phyloP scores from a whole-genome alignment of 345 rosid genomes.

The Citropsis articulata region DNA sequence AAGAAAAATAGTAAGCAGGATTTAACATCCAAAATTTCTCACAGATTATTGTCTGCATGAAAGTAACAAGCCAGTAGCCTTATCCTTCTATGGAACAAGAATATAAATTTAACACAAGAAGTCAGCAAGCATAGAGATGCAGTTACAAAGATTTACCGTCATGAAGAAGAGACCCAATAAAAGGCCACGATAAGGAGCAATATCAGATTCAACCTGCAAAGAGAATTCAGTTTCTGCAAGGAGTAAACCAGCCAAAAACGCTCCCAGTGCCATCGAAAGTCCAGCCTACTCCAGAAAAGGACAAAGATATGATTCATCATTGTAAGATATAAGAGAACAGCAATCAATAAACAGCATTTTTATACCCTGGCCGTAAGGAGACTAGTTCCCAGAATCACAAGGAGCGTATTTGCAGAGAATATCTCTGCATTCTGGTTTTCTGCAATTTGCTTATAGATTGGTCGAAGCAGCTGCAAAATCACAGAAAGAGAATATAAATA shows the following conservation, averaged over 20 bases:
- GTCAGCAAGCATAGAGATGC: slow-evolving; percentile 2
- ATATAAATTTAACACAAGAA: not conserved
- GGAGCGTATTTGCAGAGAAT: slow-evolving; percentile 96
- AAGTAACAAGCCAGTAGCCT: not conserved
- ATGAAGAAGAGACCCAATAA: slow-evolving; percentile 97
- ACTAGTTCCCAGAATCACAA: slow-evolving; percentile 95
- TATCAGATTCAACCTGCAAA: slow-evolving; percentile 98
- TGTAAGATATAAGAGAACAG: slow-evolving; percentile 4
- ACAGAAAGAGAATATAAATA: slow-evolving; percentile 11
- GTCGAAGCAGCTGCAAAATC: slow-evolving; percentile 84
- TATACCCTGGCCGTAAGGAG: slow-evolving; percentile 98
- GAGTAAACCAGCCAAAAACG: slow-evolving; percentile 96
- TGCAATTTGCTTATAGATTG: slow-evolving; percentile 95
- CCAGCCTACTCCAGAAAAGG: slow-evolving; percentile 71
- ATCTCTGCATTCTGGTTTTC: slow-evolving; percentile 98
- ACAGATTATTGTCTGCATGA: not conserved
- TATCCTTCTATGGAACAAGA: not conserved
- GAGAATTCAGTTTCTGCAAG: slow-evolving; percentile 99
- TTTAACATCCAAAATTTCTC: not conserved
- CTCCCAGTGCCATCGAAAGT: slow-evolving; percentile 99
- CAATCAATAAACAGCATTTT: slow-evolving; percentile 17
- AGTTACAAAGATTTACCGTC: slow-evolving; percentile 60
- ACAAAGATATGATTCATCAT: slow-evolving; percentile 14
- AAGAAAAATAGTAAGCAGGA: not conserved
- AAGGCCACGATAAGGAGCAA: slow-evolving; percentile 99